These are phyloP conservation scores for Phlebopus sp. DNA, from an alignment of 1,284 basidiomycete genomes.

Conservation along the genomic window DNA sequence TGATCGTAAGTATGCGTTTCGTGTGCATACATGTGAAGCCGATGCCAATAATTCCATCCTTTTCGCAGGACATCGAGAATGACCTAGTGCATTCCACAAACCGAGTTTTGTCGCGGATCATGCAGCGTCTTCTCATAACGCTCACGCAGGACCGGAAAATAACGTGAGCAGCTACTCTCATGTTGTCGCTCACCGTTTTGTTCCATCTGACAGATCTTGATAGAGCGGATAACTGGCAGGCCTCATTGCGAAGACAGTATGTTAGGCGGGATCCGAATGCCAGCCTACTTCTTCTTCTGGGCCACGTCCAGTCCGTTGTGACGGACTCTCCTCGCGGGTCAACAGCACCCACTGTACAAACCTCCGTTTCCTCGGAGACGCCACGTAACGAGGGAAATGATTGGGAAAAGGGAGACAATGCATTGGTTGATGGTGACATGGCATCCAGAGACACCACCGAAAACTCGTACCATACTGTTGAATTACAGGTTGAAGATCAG, in stretches of 20 bases:
- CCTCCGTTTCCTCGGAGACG: conserved; percentile 10
- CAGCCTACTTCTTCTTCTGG: conserved; percentile 62
- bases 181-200: conserved; percentile 17
- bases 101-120: conserved; percentile 64
- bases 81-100: conserved; percentile 63
- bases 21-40: background rate
- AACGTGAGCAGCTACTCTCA: conserved; percentile 48
- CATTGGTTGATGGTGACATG: background rate
- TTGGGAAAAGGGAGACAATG: conserved; percentile 4
- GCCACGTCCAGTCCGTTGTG: conserved; percentile 17
- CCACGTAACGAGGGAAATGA: conserved; percentile 10
- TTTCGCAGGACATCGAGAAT: conserved; percentile 66
- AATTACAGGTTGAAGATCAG: conserved; percentile 24
- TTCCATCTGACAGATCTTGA: conserved; percentile 14
- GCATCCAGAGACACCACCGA: background rate
- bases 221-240: conserved; percentile 76
- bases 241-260: conserved; percentile 68
- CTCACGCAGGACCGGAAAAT: conserved; percentile 80
- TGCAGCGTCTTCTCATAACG: conserved; percentile 67
- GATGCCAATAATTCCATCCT: conserved; percentile 12
- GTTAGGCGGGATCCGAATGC: conserved; percentile 61
- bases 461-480: conserved; percentile 1
- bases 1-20: conserved; percentile 48
- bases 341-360: conserved; percentile 13
- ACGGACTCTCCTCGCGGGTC: conserved; percentile 31